Conservation (phyloP, 345 rosid genomes). For the Syzygium jambos region DNA sequence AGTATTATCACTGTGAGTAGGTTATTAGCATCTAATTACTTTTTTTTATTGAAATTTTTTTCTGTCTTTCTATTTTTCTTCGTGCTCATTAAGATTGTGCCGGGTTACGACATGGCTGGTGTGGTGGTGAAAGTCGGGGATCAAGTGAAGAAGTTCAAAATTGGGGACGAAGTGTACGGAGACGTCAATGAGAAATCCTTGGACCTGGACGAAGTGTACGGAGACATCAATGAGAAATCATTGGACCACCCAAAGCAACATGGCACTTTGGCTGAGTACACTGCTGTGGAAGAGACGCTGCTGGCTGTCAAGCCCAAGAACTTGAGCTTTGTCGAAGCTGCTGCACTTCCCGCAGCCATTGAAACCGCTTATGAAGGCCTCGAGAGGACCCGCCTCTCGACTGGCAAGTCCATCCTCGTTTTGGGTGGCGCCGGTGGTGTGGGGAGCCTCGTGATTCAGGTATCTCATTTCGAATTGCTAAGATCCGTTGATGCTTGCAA, state of each 20-base stretch:
- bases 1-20: not conserved
- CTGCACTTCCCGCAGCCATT: conserved; percentile 70
- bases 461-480: conserved; percentile 1
- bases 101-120: conserved; percentile 82
- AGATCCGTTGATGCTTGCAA: not conserved
- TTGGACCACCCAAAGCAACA: conserved; percentile 64
- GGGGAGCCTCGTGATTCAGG: conserved; percentile 89
- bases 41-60: not conserved
- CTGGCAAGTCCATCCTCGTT: conserved; percentile 76
- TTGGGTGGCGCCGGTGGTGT: conserved; percentile 86
- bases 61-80: not conserved
- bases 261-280: conserved; percentile 70
- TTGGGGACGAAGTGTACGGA: conserved; percentile 80
- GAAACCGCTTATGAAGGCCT: conserved; percentile 79
- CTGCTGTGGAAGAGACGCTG: conserved; percentile 73
- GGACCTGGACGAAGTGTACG: conserved; percentile 9
- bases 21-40: not conserved
- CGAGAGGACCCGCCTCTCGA: conserved; percentile 53
- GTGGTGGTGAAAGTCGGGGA: conserved; percentile 68
- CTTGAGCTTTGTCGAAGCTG: conserved; percentile 66
- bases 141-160: conserved; percentile 55
- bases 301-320: conserved; percentile 61
- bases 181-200: conserved; percentile 70
- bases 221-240: conserved; percentile 69
- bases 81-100: conserved; percentile 44